Conservation (phyloP, 2,329 filamentous ascomycete genomes). For the Penicillium sclerotigenum region DNA sequence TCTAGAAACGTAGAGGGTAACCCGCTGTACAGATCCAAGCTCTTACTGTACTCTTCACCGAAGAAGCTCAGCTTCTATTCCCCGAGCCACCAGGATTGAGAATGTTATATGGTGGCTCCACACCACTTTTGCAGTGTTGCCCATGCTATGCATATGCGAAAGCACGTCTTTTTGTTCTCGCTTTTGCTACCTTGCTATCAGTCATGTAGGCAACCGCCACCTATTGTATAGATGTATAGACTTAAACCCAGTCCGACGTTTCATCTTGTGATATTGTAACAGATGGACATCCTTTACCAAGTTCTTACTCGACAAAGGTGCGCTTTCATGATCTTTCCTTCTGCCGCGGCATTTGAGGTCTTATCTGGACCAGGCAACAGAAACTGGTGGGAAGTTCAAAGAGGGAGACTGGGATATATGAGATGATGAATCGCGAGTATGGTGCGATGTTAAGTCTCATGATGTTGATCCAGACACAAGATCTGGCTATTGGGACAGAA, state of each 20-base stretch:
- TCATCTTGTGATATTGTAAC: no score
- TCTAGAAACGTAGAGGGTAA: neutral
- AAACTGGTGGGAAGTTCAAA: neutral
- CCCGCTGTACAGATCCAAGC: neutral
- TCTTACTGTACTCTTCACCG: neutral
- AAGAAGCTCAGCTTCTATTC: neutral
- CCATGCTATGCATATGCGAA: no score
- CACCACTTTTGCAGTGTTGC: no score
- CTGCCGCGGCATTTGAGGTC: neutral
- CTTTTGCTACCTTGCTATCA: no score
- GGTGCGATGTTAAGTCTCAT: neutral
- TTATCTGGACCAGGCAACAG: neutral
- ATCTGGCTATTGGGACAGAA: neutral
- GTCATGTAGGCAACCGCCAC: no score
- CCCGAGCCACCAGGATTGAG: neutral
- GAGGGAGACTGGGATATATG: neutral
- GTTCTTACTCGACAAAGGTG: neutral
- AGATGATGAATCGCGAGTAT: neutral
- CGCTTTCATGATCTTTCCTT: neutral
- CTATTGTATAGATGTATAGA: no score
- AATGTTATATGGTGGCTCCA: no score
- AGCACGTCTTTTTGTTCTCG: no score
- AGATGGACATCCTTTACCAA: neutral
- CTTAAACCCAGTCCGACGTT: no score
- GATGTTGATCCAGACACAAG: neutral